Evolutionary conservation across 2,329 filamentous ascomycete species (phyloP), one percentile per base, ranked within the genome.

Genomic region (Didymella exigua): DNA sequence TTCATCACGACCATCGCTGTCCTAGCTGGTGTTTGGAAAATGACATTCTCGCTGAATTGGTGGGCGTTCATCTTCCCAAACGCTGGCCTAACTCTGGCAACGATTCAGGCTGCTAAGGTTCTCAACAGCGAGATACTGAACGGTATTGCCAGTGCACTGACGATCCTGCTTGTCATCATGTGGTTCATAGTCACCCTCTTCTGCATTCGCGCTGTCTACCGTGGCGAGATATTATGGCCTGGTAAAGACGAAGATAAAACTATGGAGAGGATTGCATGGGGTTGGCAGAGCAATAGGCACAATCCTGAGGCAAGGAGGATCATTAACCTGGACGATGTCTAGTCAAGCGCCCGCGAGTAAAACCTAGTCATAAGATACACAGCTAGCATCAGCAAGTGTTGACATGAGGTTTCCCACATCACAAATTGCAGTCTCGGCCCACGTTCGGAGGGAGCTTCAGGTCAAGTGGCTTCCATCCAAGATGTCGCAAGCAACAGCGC

Each of bases 61-160:
- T 89, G 85, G 85, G 84, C 84, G 5, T 86, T 87, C 70, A 81
- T 89, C 29, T 89, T 88, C 64, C 86, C 86, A 5, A 88, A 88
- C 54, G 84, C 82, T 1, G 86, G 86, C 0, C 82, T 88, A 46
- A 84, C 83, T 1, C 76, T 88, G 33, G 82, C 84, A 0, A 81
- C 81, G 4, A 84, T 88, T 34, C 77, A 82, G 13, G 75, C 87
- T 40, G 86, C 82, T 2, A 77, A 78, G n/a, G 78, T 73, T 0
- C 73, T 86, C 10, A 70, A 77, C 0, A 87, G 83, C 62, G 57
- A 76, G 0, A 82, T 77, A 0, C 73, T 88, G 66, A 80, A 65
- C 82, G 81, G 67, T 46, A 74, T 86, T 19, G 79, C 80, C 2
- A 82, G 80, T 14, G 83, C 79, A 16, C 78, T 87, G 78, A 84